phyloP scores from a whole-genome alignment of 805 yeast species.

The Wickerhamiella kazuoi region DNA sequence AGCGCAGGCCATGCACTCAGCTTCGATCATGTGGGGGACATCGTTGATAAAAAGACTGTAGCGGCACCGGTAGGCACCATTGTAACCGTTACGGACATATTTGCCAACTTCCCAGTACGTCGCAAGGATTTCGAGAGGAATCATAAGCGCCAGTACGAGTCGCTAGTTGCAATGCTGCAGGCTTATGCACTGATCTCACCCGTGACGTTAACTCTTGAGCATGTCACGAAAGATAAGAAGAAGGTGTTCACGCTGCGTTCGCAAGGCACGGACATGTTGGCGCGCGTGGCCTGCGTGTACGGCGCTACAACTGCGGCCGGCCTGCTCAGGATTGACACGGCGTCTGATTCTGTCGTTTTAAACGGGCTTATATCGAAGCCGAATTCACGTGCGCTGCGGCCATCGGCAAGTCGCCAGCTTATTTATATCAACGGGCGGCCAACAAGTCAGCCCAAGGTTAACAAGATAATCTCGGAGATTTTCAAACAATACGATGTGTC shows the following conservation, averaged over 20 bases:
- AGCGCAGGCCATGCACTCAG: slow-evolving; percentile 43
- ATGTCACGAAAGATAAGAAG: slow-evolving; percentile 21
- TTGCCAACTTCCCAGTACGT: slow-evolving; percentile 64
- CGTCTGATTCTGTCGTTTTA: not conserved
- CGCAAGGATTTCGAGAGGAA: slow-evolving; percentile 53
- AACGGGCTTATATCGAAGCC: slow-evolving; percentile 59
- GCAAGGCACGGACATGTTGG: slow-evolving; percentile 30
- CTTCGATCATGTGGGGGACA: slow-evolving; percentile 38
- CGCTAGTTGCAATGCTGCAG: slow-evolving; percentile 44
- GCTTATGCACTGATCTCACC: slow-evolving; percentile 47
- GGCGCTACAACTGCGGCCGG: slow-evolving; percentile 52
- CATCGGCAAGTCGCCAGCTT: slow-evolving; percentile 58
- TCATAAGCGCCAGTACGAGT: slow-evolving; percentile 51
- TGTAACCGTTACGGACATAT: slow-evolving; percentile 39
- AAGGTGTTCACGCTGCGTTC: slow-evolving; percentile 19
- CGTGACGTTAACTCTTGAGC: slow-evolving; percentile 43
- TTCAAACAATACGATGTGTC: slow-evolving; percentile 54
- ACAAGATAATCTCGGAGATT: slow-evolving; percentile 49
- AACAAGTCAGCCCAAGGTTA: slow-evolving; percentile 34
- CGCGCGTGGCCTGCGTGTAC: slow-evolving; percentile 45
- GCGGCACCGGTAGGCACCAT: slow-evolving; percentile 57
- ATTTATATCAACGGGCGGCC: slow-evolving; percentile 67
- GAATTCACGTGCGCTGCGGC: slow-evolving; percentile 54
- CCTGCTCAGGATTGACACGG: slow-evolving; percentile 29
- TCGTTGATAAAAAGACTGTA: slow-evolving; percentile 23